Evolutionary conservation across 1,139 yeast species (phyloP), one percentile per base, ranked within the genome.

Genomic region (Insectozyma bohioensis): DNA sequence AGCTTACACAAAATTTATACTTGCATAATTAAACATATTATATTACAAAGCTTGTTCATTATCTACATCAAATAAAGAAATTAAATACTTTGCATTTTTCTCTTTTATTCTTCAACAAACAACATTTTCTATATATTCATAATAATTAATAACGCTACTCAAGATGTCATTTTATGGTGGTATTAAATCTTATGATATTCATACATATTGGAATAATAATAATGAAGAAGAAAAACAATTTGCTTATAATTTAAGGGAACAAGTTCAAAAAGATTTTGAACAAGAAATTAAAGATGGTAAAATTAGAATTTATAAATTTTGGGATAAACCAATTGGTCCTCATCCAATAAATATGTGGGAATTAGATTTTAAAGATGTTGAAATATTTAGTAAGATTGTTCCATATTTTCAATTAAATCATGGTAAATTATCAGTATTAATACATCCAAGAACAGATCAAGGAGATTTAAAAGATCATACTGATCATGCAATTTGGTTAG

Each of bases 301-400:
- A 20, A 56, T 75, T 16, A 44, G 78, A 32, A 64, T 75, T 4
- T 59, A 63, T 51, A 64, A 65, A 41, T 56, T 74, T 30, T 72
- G 75, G 67, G 74, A 72, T 30, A 54, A 55, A 32, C 72, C 79
- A 14, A 54, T 78, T 29, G 84, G 84, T 0, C 83, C 83, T 1
- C 83, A 78, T 43, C 78, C 81, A 0, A 52, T 63, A 16, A 51
- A 49, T 38, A 66, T 67, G 72, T 67, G 64, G 61, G 73, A 67
- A 43, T 46, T 67, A 30, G 72, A 67, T 49, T 61, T 62, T 39
- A 47, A 47, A 29, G 46, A 38, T n/a, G 63, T 67, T 0, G 63
- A 56, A 25, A 34, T 62, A 12, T 62, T 62, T 37, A 36, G 39
- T 4, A 46, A 36, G 12, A 29, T 57, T 6, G 56, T 65, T 3